Base-by-base conservation (phyloP, 2,329 filamentous ascomycete genomes). In the Pseudomassariella vexata region DNA sequence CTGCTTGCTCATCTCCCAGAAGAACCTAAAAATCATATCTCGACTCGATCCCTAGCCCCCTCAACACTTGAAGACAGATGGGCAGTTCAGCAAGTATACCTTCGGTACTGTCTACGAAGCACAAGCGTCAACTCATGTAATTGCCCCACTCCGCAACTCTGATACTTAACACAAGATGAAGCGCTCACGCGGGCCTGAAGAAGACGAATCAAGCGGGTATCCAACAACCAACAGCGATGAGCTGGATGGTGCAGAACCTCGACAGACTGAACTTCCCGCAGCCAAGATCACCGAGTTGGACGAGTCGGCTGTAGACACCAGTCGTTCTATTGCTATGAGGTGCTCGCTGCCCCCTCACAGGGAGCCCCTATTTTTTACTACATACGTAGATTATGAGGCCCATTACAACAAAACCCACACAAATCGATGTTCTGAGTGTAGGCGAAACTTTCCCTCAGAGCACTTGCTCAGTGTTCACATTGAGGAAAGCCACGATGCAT, bases 401-500 rank as follows among this genome's bases (percentile, higher is more conserved):
- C 92, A 98, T 56, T 95, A 95, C 62, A 71, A 68, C 44, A 80
- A 85, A 51, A 67, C 73, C 15, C 92, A 96, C 57, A 75, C 78
- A 38, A 89, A 95, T 56, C 77, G 90, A 25, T 98, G 92, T 53
- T 65, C 79, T 8, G 82, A 88, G 50, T 98, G 92, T 56, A 69
- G 73, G 34, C 87, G 76, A 55, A 96, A 95, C 55, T 87, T 96
- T 41, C 92, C 92, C 2, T 88, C 86, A 1, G 72, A 80, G 21
- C 81, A 89, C 54, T 79, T 92, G 34, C 68, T 98, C 30, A 68
- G 73, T 35, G 60, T 96, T 27, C 92, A 98, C 53, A 89, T 95
- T 43, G 79, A 89, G 45, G 92, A 96, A 58, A 85, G 82, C 44
- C 92, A 96, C 58, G 88, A 98, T 59, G 76, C 87, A 6, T 71